Conservation (phyloP, 345 rosid species). For the Adansonia digitata region DNA sequence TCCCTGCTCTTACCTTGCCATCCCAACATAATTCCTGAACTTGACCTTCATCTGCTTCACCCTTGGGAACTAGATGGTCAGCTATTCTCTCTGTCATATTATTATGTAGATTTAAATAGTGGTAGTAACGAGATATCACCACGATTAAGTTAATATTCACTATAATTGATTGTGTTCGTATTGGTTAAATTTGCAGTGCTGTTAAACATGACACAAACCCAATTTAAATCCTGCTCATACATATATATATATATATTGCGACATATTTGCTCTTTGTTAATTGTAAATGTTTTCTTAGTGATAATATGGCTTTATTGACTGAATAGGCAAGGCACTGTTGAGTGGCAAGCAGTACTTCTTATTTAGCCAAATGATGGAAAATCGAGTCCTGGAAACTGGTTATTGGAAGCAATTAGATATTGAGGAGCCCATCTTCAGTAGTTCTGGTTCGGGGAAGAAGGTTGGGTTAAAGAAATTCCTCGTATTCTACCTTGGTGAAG, state of each 20-base stretch:
- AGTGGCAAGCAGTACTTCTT: slow-evolving; percentile 37
- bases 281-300: not conserved
- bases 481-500: slow-evolving; percentile 21
- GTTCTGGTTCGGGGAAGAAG: slow-evolving; percentile 9
- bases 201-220: too few species aligned
- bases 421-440: slow-evolving; percentile 26
- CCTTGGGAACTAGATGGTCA: slow-evolving; percentile 45
- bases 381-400: slow-evolving; percentile 26
- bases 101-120: too few species aligned
- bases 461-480: slow-evolving; percentile 33
- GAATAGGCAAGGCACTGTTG: slow-evolving; percentile 34
- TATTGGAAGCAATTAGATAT: slow-evolving; percentile 31
- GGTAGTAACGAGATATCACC: too few species aligned
- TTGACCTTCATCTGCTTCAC: slow-evolving; percentile 20
- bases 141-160: too few species aligned
- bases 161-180: too few species aligned
- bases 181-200: too few species aligned
- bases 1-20: slow-evolving; percentile 17
- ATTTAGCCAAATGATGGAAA: slow-evolving; percentile 26
- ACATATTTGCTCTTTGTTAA: not conserved
- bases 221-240: too few species aligned
- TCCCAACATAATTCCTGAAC: slow-evolving; percentile 35
- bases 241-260: not conserved
- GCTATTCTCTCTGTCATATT: not conserved
- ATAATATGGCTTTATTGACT: not conserved